These are phyloP conservation scores for Alternaria sp. DNA, from an alignment of 2,329 filamentous ascomycete genomes.

Conservation along the genomic window DNA sequence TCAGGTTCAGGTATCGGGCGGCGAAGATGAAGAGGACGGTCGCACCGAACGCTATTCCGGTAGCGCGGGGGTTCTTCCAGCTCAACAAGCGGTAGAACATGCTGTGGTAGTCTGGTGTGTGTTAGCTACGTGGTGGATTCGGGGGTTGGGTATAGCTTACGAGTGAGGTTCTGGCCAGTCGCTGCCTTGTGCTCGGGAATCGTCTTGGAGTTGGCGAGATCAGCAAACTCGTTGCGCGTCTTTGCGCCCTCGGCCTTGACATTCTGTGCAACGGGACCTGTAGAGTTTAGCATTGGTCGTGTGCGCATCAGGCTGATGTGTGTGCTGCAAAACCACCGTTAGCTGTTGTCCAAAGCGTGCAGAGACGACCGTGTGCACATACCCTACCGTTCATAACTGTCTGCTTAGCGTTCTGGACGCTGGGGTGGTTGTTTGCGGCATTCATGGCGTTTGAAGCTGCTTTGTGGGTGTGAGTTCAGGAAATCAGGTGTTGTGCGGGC, in stretches of 20 bases:
- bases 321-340: constrained; percentile 40
- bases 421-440: constrained; percentile 57
- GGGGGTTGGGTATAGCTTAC: constrained; percentile 47
- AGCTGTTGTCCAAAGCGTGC: constrained; percentile 21
- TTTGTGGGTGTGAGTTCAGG: constrained; percentile 45
- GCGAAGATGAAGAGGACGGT: constrained; percentile 67
- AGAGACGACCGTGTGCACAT: constrained; percentile 25
- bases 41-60: constrained; percentile 64
- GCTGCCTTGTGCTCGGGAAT: constrained; percentile 62
- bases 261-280: constrained; percentile 63
- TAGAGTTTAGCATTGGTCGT: constrained; percentile 33
- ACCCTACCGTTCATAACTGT: constrained; percentile 55
- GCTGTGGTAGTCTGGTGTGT: constrained; percentile 66
- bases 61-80: constrained; percentile 71
- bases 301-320: constrained; percentile 25
- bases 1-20: constrained; percentile 66
- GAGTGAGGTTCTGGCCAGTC: constrained; percentile 68
- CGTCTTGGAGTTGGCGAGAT: constrained; percentile 62
- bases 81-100: constrained; percentile 70
- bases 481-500: constrained; percentile 38
- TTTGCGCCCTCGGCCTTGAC: constrained; percentile 63
- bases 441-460: constrained; percentile 58
- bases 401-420: constrained; percentile 55
- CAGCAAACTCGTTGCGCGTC: constrained; percentile 64
- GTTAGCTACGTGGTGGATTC: constrained; percentile 17